Evolutionary conservation across 2,329 filamentous ascomycete genomes (phyloP).

Genomic region (Penicillium sp.): DNA sequence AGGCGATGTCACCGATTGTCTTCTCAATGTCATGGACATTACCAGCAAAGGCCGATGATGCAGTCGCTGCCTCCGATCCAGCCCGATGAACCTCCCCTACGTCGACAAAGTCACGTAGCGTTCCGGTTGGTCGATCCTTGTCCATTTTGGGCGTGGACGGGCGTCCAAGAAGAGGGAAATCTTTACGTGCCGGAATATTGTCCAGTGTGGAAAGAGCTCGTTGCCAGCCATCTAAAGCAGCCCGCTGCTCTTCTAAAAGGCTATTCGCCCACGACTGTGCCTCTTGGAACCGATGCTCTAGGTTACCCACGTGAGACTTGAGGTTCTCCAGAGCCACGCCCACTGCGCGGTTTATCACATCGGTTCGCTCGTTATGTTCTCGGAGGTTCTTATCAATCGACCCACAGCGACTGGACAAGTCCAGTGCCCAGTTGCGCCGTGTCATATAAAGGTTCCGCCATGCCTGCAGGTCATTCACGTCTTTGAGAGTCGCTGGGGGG

Average conservation of each 20-base stretch:
- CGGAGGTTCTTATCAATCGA: slow-evolving; percentile 61
- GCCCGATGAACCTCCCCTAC: slow-evolving; percentile 69
- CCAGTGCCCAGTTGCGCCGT: slow-evolving; percentile 74
- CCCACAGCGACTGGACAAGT: slow-evolving; percentile 66
- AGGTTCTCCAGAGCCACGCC: slow-evolving; percentile 80
- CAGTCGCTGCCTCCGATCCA: slow-evolving; percentile 60
- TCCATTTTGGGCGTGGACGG: slow-evolving; percentile 40
- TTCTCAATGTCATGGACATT: slow-evolving; percentile 62
- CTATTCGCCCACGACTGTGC: slow-evolving; percentile 46
- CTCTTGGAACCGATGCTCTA: slow-evolving; percentile 46
- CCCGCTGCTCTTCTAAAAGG: slow-evolving; percentile 43
- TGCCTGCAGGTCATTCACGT: slow-evolving; percentile 75
- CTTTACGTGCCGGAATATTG: slow-evolving; percentile 42
- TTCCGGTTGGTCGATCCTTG: slow-evolving; percentile 51
- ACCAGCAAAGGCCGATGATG: slow-evolving; percentile 58
- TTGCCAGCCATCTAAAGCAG: slow-evolving; percentile 45
- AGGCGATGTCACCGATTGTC: slow-evolving; percentile 58
- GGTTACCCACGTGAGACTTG: slow-evolving; percentile 45
- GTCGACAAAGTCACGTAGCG: slow-evolving; percentile 74
- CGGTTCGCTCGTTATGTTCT: slow-evolving; percentile 47
- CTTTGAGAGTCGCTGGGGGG: slow-evolving; percentile 75
- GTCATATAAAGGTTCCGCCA: slow-evolving; percentile 86
- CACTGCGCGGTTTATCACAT: slow-evolving; percentile 68
- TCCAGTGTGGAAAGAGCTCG: slow-evolving; percentile 35
- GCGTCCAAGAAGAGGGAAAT: slow-evolving; percentile 41